phyloP scores from a whole-genome alignment of 2,329 filamentous ascomycete genomes.

The Fusarium falciforme region DNA sequence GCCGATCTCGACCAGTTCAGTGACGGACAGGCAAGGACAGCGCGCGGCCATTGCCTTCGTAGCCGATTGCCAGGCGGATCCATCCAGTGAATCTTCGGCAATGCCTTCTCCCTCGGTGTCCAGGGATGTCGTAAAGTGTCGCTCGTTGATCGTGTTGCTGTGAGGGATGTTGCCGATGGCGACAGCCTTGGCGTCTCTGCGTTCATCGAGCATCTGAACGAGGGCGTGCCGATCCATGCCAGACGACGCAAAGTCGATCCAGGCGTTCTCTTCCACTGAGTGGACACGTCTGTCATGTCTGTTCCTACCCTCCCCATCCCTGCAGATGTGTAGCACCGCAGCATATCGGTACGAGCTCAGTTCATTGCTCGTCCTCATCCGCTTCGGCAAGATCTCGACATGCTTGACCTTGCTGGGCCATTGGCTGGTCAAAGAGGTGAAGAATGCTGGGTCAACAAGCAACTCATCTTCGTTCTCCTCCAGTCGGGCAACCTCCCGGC shows the following conservation, averaged over 20 bases:
- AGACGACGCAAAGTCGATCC: conserved; percentile 33
- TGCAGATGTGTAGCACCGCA: conserved; percentile 31
- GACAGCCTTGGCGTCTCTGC: not conserved
- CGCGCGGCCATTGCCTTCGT: not conserved
- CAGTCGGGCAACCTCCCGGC: too few relatives aligned
- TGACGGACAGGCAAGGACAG: conserved; percentile 16
- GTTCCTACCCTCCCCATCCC: not conserved
- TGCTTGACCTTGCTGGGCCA: too few relatives aligned
- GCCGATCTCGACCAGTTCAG: conserved; percentile 33
- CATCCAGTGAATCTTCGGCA: conserved; percentile 2
- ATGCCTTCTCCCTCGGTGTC: not conserved
- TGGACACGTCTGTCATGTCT: too few relatives aligned
- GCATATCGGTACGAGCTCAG: conserved; percentile 32
- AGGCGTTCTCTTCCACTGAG: not conserved
- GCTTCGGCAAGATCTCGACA: too few relatives aligned
- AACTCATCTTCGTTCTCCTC: too few relatives aligned
- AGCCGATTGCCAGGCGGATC: conserved; percentile 4
- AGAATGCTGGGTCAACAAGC: too few relatives aligned
- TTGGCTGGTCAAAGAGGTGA: too few relatives aligned
- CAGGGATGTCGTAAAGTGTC: conserved; percentile 30
- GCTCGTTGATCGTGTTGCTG: conserved; percentile 46
- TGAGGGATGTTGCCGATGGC: conserved; percentile 42
- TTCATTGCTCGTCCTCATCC: too few relatives aligned
- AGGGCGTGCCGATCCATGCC: conserved; percentile 19
- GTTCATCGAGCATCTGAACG: conserved; percentile 10